Evolutionary conservation across 2,329 filamentous ascomycete genomes (phyloP).

Genomic region (Pseudogymnoascus sp.): DNA sequence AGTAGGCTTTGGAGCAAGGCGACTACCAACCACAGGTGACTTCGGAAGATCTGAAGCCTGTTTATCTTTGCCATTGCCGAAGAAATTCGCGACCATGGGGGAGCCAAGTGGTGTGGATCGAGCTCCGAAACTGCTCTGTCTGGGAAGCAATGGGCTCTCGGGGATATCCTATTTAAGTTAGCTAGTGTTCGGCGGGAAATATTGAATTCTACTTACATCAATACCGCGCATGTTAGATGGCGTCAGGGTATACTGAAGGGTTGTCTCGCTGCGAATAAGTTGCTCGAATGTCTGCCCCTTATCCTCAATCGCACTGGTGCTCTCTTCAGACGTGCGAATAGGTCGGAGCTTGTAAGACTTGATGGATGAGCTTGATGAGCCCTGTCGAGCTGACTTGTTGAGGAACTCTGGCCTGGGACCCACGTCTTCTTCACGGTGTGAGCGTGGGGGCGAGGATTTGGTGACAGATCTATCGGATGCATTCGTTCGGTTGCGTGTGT

Average conservation of each 20-base stretch:
- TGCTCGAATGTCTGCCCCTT: slow-evolving; percentile 66
- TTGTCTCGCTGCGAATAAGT: slow-evolving; percentile 73
- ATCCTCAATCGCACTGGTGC: slow-evolving; percentile 38
- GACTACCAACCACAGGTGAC: neutral
- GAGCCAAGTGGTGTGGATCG: slow-evolving; percentile 2
- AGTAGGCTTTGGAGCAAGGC: neutral
- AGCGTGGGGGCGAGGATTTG: neutral
- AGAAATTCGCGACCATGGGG: neutral
- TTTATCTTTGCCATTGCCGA: neutral
- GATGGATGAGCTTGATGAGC: slow-evolving; percentile 41
- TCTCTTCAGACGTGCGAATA: slow-evolving; percentile 51
- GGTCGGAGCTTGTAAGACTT: slow-evolving; percentile 38
- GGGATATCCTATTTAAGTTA: slow-evolving; percentile 3
- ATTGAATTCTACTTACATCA: slow-evolving; percentile 45
- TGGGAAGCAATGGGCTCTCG: neutral
- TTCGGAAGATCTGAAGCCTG: neutral
- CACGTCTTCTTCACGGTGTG: neutral
- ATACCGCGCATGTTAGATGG: slow-evolving; percentile 71
- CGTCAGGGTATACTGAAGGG: slow-evolving; percentile 73
- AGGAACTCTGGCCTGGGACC: neutral
- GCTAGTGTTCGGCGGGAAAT: neutral
- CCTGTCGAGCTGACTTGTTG: slow-evolving; percentile 26
- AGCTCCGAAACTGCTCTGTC: neutral
- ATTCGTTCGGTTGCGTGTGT: neutral
- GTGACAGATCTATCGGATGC: slow-evolving; percentile 4